A percentile compares a stretch with the other conserved stretches of the same genome.
Conservation (phyloP, 768 basidiomycete genomes). For the Podaxis sp. region DNA sequence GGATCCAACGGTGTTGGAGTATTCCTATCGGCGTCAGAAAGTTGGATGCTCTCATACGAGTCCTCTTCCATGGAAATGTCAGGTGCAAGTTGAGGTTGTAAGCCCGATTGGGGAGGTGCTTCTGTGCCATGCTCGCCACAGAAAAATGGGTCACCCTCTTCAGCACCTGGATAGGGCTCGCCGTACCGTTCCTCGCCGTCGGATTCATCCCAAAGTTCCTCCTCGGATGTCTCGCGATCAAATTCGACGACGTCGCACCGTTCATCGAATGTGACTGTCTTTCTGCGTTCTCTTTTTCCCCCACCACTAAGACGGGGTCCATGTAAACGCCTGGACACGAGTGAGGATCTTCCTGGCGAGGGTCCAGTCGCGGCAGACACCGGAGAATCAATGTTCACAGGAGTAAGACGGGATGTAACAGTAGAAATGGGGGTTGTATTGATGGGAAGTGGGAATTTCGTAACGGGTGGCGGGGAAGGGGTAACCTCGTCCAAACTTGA, state of each 20-base stretch:
- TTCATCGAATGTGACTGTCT: constrained; percentile 78
- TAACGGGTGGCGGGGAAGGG: constrained; percentile 22
- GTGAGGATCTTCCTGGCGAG: constrained; percentile 61
- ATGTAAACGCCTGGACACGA: constrained; percentile 69
- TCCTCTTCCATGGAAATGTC: constrained; percentile 13
- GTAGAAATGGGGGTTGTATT: constrained; percentile 12
- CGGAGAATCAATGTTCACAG: constrained; percentile 23
- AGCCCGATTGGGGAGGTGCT: not conserved
- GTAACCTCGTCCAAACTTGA: constrained; percentile 24
- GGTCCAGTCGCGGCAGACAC: constrained; percentile 22
- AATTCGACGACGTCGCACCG: constrained; percentile 82
- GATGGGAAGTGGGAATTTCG: constrained; percentile 18
- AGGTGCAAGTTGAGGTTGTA: not conserved
- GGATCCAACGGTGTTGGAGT: constrained; percentile 35
- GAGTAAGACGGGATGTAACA: not conserved
- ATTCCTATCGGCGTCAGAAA: constrained; percentile 37
- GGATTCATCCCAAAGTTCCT: constrained; percentile 23
- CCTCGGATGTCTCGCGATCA: constrained; percentile 43
- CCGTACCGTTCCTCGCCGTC: constrained; percentile 25
- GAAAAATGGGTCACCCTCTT: constrained; percentile 19
- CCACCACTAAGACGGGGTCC: constrained; percentile 64
- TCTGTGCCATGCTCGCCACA: not conserved
- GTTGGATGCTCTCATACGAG: constrained; percentile 41
- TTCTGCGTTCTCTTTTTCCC: constrained; percentile 51
- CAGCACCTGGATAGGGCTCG: constrained; percentile 16